Evolutionary conservation across 1,284 basidiomycete species (phyloP).

Genomic region (Rhodotorula mucilaginosa): DNA sequence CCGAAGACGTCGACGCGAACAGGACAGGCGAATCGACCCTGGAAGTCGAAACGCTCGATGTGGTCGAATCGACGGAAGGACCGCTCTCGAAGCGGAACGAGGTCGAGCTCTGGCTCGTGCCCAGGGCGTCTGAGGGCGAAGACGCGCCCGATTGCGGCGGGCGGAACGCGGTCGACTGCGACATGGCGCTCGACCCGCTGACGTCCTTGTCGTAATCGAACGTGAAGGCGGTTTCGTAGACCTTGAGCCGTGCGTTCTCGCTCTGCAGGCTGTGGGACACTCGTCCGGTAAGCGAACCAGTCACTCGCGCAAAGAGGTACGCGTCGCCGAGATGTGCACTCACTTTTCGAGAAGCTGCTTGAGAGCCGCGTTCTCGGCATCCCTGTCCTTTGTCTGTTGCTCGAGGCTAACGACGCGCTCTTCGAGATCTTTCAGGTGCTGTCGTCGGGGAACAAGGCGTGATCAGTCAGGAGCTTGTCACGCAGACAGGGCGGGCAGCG

Average conservation of each 20-base stretch:
- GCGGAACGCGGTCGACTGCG: slow-evolving; percentile 23
- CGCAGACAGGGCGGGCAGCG: no score
- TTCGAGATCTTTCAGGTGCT: slow-evolving; percentile 43
- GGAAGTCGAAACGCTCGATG: slow-evolving; percentile 1
- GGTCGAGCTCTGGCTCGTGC: neutral
- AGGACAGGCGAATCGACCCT: slow-evolving; percentile 15
- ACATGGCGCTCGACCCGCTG: slow-evolving; percentile 30
- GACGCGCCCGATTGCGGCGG: neutral
- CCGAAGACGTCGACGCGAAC: neutral
- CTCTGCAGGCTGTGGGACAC: slow-evolving; percentile 9
- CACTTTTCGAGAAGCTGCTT: slow-evolving; percentile 39
- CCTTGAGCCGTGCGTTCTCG: slow-evolving; percentile 40
- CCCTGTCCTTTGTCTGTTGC: slow-evolving; percentile 22
- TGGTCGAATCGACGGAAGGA: neutral
- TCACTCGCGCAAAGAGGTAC: neutral
- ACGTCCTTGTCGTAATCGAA: slow-evolving; percentile 37
- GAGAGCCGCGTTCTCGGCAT: slow-evolving; percentile 39
- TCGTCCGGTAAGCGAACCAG: neutral
- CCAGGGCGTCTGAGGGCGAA: neutral
- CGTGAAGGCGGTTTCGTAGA: slow-evolving; percentile 35
- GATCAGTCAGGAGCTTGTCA: neutral
- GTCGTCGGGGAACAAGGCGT: neutral
- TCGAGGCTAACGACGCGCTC: slow-evolving; percentile 39
- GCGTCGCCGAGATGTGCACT: neutral
- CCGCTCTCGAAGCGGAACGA: slow-evolving; percentile 8